Evolutionary conservation across 1,139 yeast species (phyloP).

Genomic region (Debaryomyces subglobosus): DNA sequence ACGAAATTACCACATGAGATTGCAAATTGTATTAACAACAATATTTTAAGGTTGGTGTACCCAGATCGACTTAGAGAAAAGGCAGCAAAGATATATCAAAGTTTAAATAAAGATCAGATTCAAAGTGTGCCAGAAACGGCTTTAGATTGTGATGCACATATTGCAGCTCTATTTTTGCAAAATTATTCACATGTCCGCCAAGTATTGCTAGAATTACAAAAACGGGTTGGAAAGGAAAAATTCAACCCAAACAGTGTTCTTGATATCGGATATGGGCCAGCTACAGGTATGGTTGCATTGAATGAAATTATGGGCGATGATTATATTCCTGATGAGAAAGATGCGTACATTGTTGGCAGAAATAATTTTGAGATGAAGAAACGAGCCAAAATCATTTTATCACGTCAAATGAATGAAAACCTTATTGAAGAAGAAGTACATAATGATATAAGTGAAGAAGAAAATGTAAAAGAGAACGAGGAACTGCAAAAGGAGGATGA

Average conservation of each 20-base stretch:
- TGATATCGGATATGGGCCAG: constrained; percentile 91
- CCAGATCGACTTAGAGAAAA: constrained; percentile 61
- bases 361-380: constrained; percentile 66
- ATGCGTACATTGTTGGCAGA: constrained; percentile 74
- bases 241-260: constrained; percentile 70
- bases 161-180: constrained; percentile 83
- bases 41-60: constrained; percentile 54
- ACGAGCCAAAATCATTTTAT: constrained; percentile 74
- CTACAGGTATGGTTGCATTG: constrained; percentile 86
- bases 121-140: constrained; percentile 56
- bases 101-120: constrained; percentile 51
- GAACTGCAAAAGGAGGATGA: constrained; percentile 17
- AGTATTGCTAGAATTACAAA: constrained; percentile 67
- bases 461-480: constrained; percentile 14
- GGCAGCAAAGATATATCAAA: constrained; percentile 55
- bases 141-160: constrained; percentile 77
- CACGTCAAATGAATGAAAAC: constrained; percentile 66
- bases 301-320: constrained; percentile 76
- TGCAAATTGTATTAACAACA: constrained; percentile 58
- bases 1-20: constrained; percentile 56
- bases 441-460: constrained; percentile 11
- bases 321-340: constrained; percentile 65
- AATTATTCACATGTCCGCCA: constrained; percentile 76
- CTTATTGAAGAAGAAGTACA: constrained; percentile 14
- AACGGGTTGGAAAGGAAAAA: constrained; percentile 46